Evolutionary conservation across 73 alveolate genomes (phyloP), one percentile per base, ranked within the genome.

Genomic region (Diophrys appendiculata): DNA sequence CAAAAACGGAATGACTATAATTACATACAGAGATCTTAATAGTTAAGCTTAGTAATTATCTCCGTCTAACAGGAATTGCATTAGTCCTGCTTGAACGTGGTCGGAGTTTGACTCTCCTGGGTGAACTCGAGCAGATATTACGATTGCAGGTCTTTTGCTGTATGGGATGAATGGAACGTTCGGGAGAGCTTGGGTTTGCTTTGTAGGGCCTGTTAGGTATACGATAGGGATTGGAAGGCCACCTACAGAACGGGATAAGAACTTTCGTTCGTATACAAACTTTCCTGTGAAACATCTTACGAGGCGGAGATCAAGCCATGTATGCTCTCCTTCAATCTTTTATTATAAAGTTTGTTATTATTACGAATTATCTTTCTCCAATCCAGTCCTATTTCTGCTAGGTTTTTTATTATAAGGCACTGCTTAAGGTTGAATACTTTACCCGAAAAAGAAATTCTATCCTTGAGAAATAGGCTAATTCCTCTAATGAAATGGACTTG

Each of bases 31-130:
- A 64, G 85, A 82, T 31, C 95, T 65, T 65, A 89, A 72, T 65
- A 74, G 73, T 74, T 84, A 76, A 29, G 93, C 89, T 76, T 43
- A 72, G 80, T 25, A 65, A 79, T 0, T 84, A 74, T 79, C 88
- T 70, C n/a, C n/a, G n/a, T 11, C 93, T 80, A 70, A 80, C 29
- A 32, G 54, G 23, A 30, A 65, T 5, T 90, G 83, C 13, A 81
- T 28, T 24, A 87, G 68, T 26, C 98, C 98, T 70, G 80, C 82
- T 76, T 83, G 70, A 0, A 89, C 96, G 77, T 70, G 87, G 33
- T 90, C 83, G 0, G 95, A 86, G 14, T 83, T 91, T 0, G 98
- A 89, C 76, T 93, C 98, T 0, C 98, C 98, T 1, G 98, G 96
- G 77, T 93, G 98, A 43, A 68, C 84, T 88, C 76, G 68, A 73